Conservation (phyloP, 2,329 filamentous ascomycete species). For the Aotearoamyces nothofagi region DNA sequence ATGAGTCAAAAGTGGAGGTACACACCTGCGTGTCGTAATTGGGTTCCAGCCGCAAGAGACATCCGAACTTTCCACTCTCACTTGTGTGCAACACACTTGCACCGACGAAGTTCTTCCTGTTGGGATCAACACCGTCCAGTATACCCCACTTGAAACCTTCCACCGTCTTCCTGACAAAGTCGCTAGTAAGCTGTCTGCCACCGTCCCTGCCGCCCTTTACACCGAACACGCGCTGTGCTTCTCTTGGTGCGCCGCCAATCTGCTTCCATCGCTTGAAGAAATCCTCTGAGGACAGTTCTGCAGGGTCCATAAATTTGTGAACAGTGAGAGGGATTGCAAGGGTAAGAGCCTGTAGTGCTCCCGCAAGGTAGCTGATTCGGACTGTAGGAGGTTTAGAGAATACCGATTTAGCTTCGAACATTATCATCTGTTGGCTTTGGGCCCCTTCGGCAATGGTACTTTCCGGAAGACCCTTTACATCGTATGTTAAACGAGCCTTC, state of each 20-base stretch:
- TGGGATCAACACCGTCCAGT: slow-evolving; percentile 75
- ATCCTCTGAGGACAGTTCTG: slow-evolving; percentile 73
- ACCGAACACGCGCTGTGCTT: slow-evolving; percentile 78
- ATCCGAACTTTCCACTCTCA: slow-evolving; percentile 82
- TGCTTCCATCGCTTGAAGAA: slow-evolving; percentile 99
- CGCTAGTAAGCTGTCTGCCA: slow-evolving; percentile 49
- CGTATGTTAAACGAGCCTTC: slow-evolving; percentile 58
- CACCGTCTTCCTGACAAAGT: slow-evolving; percentile 57
- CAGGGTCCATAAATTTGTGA: slow-evolving; percentile 95
- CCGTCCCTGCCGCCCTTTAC: slow-evolving; percentile 37
- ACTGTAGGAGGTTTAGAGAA: slow-evolving; percentile 83
- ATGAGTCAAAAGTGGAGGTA: neutral
- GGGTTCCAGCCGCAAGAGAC: slow-evolving; percentile 82
- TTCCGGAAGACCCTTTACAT: slow-evolving; percentile 79
- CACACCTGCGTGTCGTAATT: slow-evolving; percentile 84
- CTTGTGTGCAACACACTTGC: slow-evolving; percentile 74
- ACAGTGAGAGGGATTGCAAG: slow-evolving; percentile 76
- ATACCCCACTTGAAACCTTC: slow-evolving; percentile 85
- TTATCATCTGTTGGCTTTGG: slow-evolving; percentile 85
- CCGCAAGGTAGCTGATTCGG: slow-evolving; percentile 84
- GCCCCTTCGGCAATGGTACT: slow-evolving; percentile 58
- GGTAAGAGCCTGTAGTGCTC: slow-evolving; percentile 82
- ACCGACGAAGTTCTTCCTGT: slow-evolving; percentile 85
- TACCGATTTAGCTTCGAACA: slow-evolving; percentile 75
- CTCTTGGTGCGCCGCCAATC: slow-evolving; percentile 76